Base-by-base conservation (phyloP, 306 rosid genomes). In the Casuarina equisetifolia region DNA sequence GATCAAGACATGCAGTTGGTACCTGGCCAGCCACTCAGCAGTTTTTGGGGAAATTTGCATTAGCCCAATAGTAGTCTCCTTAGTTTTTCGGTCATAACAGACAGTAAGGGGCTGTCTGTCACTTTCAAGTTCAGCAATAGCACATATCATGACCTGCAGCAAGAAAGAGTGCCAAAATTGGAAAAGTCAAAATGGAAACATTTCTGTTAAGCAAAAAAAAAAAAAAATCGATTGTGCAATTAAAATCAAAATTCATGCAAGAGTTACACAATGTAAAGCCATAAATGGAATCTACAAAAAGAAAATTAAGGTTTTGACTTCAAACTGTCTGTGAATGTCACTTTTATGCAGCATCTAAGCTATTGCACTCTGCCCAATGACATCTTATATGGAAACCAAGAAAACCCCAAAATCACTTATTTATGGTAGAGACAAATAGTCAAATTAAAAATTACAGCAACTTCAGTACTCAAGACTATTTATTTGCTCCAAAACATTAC, bases 81-180 rank as follows among this genome's bases (percentile, higher is more conserved):
- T 87, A 51, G 86, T 46, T 82, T 90, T 94, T 43, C 36, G 51
- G 70, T 74, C 79, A 70, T 45, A 62, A 10, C 40, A 83, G 54
- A 55, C 74, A 78, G 88, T 83, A 78, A 94, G 88, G 77, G 88
- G 90, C 82, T 87, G 92, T 77, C 97, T 87, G 81, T 89, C 97
- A 69, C 97, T 94, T 85, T 85, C 97, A 69, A 94, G 92, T 77
- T 94, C 98, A 53, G 95, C 88, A 72, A 94, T 81, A 71, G 97
- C 89, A 81, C 97, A 89, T 35, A 94, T 77, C 95, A 92, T 90
- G 54, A 71, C 85, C 98, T 92, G 87, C 86, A 80, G 5, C 75
- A 75, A 58, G 49, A 79, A 45, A 32, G 71, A 64, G 81, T 76
- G 32, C n/a, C 49, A 54, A 36, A 71, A 54, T 43, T 69, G 46